Evolutionary conservation across 371 early-diverging fungal genomes (phyloP), one percentile per base, ranked within the genome.

Genomic region (Circinella minor): DNA sequence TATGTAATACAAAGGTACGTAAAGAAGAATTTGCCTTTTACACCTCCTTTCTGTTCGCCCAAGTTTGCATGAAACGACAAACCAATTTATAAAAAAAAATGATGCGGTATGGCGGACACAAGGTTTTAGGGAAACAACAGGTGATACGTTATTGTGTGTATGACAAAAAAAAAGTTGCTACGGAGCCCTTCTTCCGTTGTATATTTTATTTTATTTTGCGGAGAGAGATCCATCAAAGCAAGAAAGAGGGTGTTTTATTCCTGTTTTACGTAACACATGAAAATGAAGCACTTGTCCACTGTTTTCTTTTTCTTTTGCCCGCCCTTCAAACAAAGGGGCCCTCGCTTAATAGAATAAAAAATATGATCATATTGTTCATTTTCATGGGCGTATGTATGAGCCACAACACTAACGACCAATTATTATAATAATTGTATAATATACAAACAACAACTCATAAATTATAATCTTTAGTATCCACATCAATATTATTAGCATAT

Each of bases 281-380:
- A 17, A 57, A 57, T 57, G 57, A 57, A 57, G 57, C 57, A 57
- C 57, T 57, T 57, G 57, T 57, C 14, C 57, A 57, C 57, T 57
- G 57, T 57, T 34, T 57, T 57, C 27, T 27, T 54, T 54, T 8
- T n/a, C n/a, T 54, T n/a, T 57, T 57, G 1, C 57, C n/a, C 20
- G 57, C 57, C 27, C 57, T 27, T 57, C 57, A 57, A 57, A 57
- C 57, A 57, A 18, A 57, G 27, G 57, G 57, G 57, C 27, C 27
- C 27, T 27, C 27, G 27, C 2, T 27, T 27, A 27, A 27, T 27
- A 27, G 27, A 27, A 27, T 27, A 27, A 27, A 27, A 27, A 27
- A 27, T 27, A 27, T 27, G 27, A 27, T 27, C 27, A 27, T 27
- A 27, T 27, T 27, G 27, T 27, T 27, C 27, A 27, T 27, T 27